Evolutionary conservation across 1,284 basidiomycete species (phyloP).

Genomic region (Kwoniella shivajii): DNA sequence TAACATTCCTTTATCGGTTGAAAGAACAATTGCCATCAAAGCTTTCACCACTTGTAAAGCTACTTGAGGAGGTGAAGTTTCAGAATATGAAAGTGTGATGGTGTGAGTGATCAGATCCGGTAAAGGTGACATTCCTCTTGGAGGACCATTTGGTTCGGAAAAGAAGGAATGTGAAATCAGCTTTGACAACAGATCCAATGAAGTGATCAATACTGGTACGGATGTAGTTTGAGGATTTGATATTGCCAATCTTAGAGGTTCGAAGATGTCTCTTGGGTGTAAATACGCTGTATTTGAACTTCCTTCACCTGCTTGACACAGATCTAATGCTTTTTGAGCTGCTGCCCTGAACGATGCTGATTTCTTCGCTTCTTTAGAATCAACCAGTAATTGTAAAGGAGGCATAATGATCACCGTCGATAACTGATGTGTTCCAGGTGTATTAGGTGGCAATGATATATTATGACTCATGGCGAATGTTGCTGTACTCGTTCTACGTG

Average conservation of each 20-base stretch:
- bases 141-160: slow-evolving; percentile 59
- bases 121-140: slow-evolving; percentile 64
- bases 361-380: slow-evolving; percentile 86
- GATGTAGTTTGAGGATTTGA: slow-evolving; percentile 70
- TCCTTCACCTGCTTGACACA: slow-evolving; percentile 71
- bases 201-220: slow-evolving; percentile 90
- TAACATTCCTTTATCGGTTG: slow-evolving; percentile 67
- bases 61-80: slow-evolving; percentile 81
- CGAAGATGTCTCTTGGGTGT: slow-evolving; percentile 80
- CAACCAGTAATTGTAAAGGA: slow-evolving; percentile 81
- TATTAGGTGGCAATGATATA: slow-evolving; percentile 12
- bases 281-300: slow-evolving; percentile 57
- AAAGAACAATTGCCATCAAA: slow-evolving; percentile 81
- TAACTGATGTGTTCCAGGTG: slow-evolving; percentile 41
- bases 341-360: slow-evolving; percentile 78
- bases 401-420: slow-evolving; percentile 66
- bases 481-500: slow-evolving; percentile 36
- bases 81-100: slow-evolving; percentile 87
- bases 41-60: slow-evolving; percentile 95
- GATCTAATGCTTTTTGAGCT: slow-evolving; percentile 76
- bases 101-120: slow-evolving; percentile 91
- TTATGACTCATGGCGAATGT: slow-evolving; percentile 40
- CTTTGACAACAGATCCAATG: slow-evolving; percentile 93
- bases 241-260: slow-evolving; percentile 88
- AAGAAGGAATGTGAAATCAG: slow-evolving; percentile 96